Evolutionary conservation across 2,329 filamentous ascomycete genomes (phyloP), one percentile per base, ranked within the genome.

Genomic region (Penicillium sp.): DNA sequence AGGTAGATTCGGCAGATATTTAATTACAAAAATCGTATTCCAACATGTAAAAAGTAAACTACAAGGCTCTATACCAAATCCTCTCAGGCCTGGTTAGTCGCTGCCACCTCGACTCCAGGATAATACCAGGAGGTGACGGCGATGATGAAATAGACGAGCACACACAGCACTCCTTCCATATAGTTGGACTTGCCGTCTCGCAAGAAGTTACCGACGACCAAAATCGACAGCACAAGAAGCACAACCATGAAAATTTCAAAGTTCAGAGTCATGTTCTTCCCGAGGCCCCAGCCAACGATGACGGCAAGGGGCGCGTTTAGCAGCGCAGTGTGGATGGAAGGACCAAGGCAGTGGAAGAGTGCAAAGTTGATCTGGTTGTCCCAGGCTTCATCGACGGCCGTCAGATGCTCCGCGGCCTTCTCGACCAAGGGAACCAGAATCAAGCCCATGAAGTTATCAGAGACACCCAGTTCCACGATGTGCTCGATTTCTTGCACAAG

Each of bases 181-280:
- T 95, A 97, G 67, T 96, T 95, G 55, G 86, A 90, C 78, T 94
- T 93, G 60, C 90, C 86, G 67, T 97, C 92, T 43, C 91, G 81
- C 48, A 97, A 75, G 73, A 96, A 96, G 55, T 91, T 90, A 1
- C 91, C 91, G 30, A 96, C 89, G 0, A 91, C 90, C 34, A 97
- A 78, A 62, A 96, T 93, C 23, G 90, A 84, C 20, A 97, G 80
- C 50, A 97, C 84, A 7, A 97, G 78, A 57, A 95, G 81, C 50
- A 88, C 83, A 17, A 95, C 82, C 75, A 95, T 90, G 77, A 96
- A 96, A 12, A 91, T 80, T 62, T 94, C 89, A 68, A 96, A 96
- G 67, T 91, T 87, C 46, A 96, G 78, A 56, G 89, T 85, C 83
- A 97, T 90, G 5, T 78, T 66, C 62, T 85, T 85, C 51, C 74